Evolutionary conservation across 306 rosid species (phyloP).

Genomic region (Oemleria cerasiformis): DNA sequence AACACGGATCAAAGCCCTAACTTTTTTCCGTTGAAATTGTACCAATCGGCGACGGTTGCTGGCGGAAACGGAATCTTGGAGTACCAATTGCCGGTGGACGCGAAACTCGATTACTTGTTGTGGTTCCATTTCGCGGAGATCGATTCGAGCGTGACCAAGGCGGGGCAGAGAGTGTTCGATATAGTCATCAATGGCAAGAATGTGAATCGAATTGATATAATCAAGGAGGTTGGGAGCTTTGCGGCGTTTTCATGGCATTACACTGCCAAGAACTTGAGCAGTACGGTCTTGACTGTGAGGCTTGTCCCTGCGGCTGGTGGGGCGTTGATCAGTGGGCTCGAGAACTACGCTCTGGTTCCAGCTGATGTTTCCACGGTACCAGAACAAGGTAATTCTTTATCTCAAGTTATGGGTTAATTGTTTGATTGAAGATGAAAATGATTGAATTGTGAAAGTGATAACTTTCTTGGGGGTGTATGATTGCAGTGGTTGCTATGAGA

Average conservation of each 20-base stretch:
- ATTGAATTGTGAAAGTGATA: background rate
- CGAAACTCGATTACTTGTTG: slow-evolving; percentile 79
- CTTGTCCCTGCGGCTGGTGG: slow-evolving; percentile 61
- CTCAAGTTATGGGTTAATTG: background rate
- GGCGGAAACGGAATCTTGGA: slow-evolving; percentile 42
- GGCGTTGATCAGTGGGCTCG: slow-evolving; percentile 70
- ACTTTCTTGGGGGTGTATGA: slow-evolving; percentile 8
- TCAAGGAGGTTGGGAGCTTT: slow-evolving; percentile 61
- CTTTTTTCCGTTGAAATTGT: slow-evolving; percentile 69
- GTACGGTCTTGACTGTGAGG: slow-evolving; percentile 50
- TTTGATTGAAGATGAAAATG: background rate
- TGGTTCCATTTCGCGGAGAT: slow-evolving; percentile 95
- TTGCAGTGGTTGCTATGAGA: slow-evolving; percentile 70
- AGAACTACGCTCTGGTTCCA: slow-evolving; percentile 87
- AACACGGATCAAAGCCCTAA: slow-evolving; percentile 64
- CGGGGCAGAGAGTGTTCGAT: slow-evolving; percentile 74
- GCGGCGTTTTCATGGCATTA: slow-evolving; percentile 72
- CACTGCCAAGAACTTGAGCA: slow-evolving; percentile 76
- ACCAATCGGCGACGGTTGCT: slow-evolving; percentile 51
- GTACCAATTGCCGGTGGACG: slow-evolving; percentile 69
- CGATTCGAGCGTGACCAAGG: slow-evolving; percentile 51
- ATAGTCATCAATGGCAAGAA: slow-evolving; percentile 56
- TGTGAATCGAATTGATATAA: slow-evolving; percentile 64
- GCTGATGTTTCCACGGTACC: slow-evolving; percentile 73
- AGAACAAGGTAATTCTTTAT: slow-evolving; percentile 58